Base-by-base conservation (phyloP, 257 asterid genomes). In the Nicotiana attenuata region DNA sequence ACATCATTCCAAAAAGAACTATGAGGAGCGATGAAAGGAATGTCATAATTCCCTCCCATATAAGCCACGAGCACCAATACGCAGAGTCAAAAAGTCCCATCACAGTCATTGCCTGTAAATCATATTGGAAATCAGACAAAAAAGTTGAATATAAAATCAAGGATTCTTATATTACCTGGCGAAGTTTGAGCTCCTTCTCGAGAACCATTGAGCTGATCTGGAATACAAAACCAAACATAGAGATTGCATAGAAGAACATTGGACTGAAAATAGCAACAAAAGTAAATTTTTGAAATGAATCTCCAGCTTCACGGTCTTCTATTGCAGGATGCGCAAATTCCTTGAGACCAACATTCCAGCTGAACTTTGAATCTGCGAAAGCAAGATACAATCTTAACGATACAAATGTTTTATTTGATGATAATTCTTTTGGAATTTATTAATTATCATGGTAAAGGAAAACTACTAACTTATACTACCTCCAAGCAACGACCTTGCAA, bases 131-230 rank as follows among this genome's bases (percentile, higher is more conserved):
- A 16, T 57, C 82, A 57, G 35, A 24, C 10, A 35, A 59, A 35
- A 20, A 47, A 3, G 50, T 57, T 55, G 22, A n/a, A n/a, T 56
- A 26, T 20, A 60, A 66, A 57, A 66, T 67, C 20, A 61, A 26
- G 33, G 35, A 33, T n/a, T 75, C 63, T 75, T n/a, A 26, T 29
- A 20, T 52, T 83, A 89, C 90, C 85, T 89, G 91, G 7, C 91
- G 90, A 87, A 85, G 89, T 85, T 83, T 89, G 60, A 85, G 92
- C 66, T 89, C 92, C 85, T 89, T 89, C 85, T 89, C 92, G 1
- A 41, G 78, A 81, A 87, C 89, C 68, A 89, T 61, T 55, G 84
- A 75, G 65, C 83, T 85, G 66, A 87, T 80, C 86, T 85, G 88
- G 55, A 86, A 80, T 38, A 77, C 75, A 16, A 87, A 89, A 28